These are phyloP conservation scores for Artemisia annua DNA, from an alignment of 129 eudicot species.

Conservation along the genomic window DNA sequence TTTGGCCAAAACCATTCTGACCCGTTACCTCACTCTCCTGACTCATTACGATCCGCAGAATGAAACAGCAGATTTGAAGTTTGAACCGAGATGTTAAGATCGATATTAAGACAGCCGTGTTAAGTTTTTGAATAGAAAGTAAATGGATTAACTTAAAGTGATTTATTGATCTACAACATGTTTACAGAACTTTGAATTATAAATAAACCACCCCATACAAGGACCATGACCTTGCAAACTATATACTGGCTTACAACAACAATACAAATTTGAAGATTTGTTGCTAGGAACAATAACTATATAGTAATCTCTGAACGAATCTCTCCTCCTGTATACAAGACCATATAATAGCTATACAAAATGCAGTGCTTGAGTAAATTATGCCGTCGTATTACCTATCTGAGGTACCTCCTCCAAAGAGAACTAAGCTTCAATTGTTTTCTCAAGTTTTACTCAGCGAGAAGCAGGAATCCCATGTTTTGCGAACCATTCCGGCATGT, in stretches of 20 bases:
- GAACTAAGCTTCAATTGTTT: constrained; percentile 6
- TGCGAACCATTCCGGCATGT: constrained; percentile 96
- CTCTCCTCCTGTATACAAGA: constrained; percentile 28
- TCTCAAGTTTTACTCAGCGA: neutral
- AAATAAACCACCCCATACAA: constrained; percentile 31
- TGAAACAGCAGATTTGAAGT: too few relatives aligned
- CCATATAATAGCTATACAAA: constrained; percentile 51
- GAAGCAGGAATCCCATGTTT: constrained; percentile 91
- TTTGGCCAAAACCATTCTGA: constrained; percentile 80
- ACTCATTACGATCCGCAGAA: too few relatives aligned
- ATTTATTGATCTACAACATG: constrained; percentile 38
- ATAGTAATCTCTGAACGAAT: constrained; percentile 29
- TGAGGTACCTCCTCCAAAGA: constrained; percentile 27
- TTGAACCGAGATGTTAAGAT: too few relatives aligned
- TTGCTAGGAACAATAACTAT: constrained; percentile 30
- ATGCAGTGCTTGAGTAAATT: constrained; percentile 27
- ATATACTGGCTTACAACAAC: constrained; percentile 41
- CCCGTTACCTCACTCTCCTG: too few relatives aligned
- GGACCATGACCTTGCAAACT: constrained; percentile 17
- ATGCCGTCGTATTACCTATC: constrained; percentile 30
- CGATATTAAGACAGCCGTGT: neutral
- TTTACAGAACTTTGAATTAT: constrained; percentile 30
- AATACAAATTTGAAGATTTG: constrained; percentile 27
- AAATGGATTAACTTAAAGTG: constrained; percentile 10
- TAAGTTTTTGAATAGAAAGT: neutral